These are phyloP conservation scores for Setaria italica DNA, from an alignment of 202 grass and related monocot species.

Conservation along the genomic window DNA sequence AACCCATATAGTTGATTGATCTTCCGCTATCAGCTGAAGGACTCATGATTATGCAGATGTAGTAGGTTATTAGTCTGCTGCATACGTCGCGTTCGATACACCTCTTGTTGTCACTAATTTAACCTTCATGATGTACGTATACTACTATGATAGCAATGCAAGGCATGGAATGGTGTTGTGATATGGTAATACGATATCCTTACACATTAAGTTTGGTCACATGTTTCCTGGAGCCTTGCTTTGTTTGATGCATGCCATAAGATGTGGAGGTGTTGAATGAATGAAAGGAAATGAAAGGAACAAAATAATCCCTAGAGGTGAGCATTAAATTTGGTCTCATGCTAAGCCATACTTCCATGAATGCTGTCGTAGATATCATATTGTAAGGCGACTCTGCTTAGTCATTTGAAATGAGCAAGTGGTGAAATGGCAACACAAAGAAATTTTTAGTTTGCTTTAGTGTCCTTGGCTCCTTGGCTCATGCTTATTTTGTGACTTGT, in stretches of 20 bases:
- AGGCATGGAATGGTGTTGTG: neutral
- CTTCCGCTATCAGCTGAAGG: neutral
- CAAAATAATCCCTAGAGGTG: constrained; percentile 21
- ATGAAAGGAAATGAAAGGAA: neutral
- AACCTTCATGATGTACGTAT: neutral
- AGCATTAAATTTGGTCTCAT: constrained; percentile 44
- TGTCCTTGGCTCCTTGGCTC: neutral
- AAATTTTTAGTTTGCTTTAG: neutral
- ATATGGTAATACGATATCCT: neutral
- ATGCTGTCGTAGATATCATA: constrained; percentile 4
- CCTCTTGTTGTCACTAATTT: neutral
- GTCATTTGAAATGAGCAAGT: constrained; percentile 22
- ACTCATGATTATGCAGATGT: neutral
- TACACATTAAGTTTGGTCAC: constrained; percentile 42
- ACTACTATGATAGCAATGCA: neutral
- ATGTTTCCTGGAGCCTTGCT: constrained; percentile 42
- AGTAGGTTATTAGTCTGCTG: neutral
- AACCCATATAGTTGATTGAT: neutral
- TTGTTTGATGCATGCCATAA: constrained; percentile 30
- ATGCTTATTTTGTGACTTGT: neutral
- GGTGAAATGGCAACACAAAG: constrained; percentile 11
- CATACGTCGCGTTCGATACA: neutral
- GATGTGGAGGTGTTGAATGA: constrained; percentile 32
- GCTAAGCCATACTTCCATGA: constrained; percentile 42
- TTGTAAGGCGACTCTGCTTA: constrained; percentile 20